Base-by-base conservation (phyloP, 2,329 filamentous ascomycete genomes). In the Rhynchosporium agropyri region DNA sequence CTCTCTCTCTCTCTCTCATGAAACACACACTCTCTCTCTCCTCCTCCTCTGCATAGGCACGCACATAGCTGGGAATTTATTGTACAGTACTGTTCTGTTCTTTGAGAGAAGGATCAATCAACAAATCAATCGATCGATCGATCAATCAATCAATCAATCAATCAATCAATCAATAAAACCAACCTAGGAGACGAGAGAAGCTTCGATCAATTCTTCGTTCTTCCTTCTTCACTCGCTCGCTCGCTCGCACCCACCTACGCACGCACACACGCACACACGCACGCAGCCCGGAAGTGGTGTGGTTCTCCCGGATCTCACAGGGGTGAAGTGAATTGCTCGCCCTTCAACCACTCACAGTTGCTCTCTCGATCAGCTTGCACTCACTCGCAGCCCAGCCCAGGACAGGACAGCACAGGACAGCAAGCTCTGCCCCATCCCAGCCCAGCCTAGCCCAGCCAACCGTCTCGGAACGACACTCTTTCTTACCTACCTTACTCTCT, bases 401-500 rank as follows among this genome's bases (percentile, higher is more conserved):
- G 10, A 10, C 48, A 56, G 51, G 9, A 9, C 9, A 36, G 49
- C 13, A 33, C 29, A 31, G 33, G 29, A 33, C 20, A 31, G 15
- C 40, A 13, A 43, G 40, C 6, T 4, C 8, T 12, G 46, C 46
- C 8, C n/a, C 8, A 36, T 8, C 46, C 46, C 7, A 49, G 28
- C 4, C 28, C 48, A 36, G 33, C 48, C 26, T 28, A 55, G 51
- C 38, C 46, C 42, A 49, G 48, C 55, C 54, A 36, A 51, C 54
- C 60, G 60, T 51, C 60, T 55, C 57, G 43, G 13, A 49, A 57
- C 58, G 56, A 56, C 45, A 56, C 26, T 42, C 51, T 53, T 48
- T 31, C 33, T 10, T 36, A 36, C 33, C 33, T 36, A 36, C 33
- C 33, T 36, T 36, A 10, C 33, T 10, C 9, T 20, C 20, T 20